Base-by-base conservation (phyloP, 768 basidiomycete genomes). In the Serendipita sp. region DNA sequence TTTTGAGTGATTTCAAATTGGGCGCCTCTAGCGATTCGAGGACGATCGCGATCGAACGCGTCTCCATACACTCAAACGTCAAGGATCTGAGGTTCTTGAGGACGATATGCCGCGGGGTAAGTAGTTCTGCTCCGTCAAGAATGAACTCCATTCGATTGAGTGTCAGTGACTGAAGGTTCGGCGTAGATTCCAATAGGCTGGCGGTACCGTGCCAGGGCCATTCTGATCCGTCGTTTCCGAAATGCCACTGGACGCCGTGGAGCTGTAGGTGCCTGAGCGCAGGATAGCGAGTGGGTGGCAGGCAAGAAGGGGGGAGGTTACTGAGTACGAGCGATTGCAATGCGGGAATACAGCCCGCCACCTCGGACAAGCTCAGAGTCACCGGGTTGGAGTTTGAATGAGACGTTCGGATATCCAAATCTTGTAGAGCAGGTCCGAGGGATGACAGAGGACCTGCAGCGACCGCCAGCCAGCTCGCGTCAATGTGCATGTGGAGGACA, bases 51-150 rank as follows among this genome's bases (percentile, higher is more conserved):
- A 60, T 60, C 56, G 56, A 60, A 11, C 56, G 56, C 11, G 56
- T 60, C 28, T 60, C 56, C 56, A 60, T 60, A n/a, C 56, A 60
- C n/a, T 60, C 56, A 37, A 60, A 60, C 37, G 56, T 60, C 28
- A 60, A 35, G 8, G 56, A 60, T n/a, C 32, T 37, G 4, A 60
- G 56, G 16, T 30, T 28, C 34, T 60, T 60, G 56, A 60, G 56
- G 4, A 60, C 56, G 34, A 60, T 28, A 10, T 60, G 24, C 8
- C 56, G 56, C 35, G 56, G 56, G 28, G 56, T 60, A n/a, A 60
- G 34, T 10, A 60, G 34, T 30, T 60, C 56, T 24, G 56, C 18
- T 28, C 56, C 56, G 56, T 60, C 56, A 30, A 60, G 56, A n/a
- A 60, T 60, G 35, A 60, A 60, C 18, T 60, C 56, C 56, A 60